Evolutionary conservation across 1,139 yeast species (phyloP).

Genomic region (Debaryomycetaceae sp.): DNA sequence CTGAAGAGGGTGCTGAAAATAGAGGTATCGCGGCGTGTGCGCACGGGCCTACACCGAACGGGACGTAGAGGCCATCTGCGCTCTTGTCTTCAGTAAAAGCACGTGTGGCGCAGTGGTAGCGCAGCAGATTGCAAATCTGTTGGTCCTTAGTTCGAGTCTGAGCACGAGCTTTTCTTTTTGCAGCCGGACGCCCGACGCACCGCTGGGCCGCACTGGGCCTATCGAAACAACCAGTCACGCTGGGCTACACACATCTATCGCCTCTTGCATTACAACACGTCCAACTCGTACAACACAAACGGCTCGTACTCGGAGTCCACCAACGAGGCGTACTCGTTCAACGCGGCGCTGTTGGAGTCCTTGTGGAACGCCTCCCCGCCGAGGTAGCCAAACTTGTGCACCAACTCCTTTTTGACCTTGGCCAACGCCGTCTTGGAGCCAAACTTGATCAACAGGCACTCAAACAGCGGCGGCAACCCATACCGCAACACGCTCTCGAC

Average conservation of each 20-base stretch:
- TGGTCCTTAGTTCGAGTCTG: conserved; percentile 52
- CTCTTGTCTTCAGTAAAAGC: no score
- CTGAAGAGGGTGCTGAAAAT: not conserved
- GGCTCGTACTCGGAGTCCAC: conserved; percentile 96
- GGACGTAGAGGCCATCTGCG: no score
- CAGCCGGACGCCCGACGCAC: conserved; percentile 3
- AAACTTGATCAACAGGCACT: conserved; percentile 54
- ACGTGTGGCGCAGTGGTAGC: conserved; percentile 55
- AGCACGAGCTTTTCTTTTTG: conserved; percentile 35
- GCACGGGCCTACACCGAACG: no score
- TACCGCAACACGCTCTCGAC: conserved; percentile 79
- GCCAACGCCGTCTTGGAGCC: conserved; percentile 32
- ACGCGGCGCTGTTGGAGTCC: conserved; percentile 58
- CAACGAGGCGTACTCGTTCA: conserved; percentile 83
- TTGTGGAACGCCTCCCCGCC: conserved; percentile 84
- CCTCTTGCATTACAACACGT: conserved; percentile 22
- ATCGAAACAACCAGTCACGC: not conserved
- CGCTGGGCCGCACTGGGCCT: not conserved
- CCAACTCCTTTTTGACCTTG: conserved; percentile 63
- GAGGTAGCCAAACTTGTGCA: conserved; percentile 75
- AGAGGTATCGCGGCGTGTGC: not conserved
- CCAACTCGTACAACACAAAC: conserved; percentile 71
- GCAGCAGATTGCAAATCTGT: conserved; percentile 55
- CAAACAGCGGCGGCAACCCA: conserved; percentile 93
- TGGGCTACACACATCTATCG: no score